Evolutionary conservation across 1,139 yeast species (phyloP).

Genomic region (Debaryomycetaceae sp.): DNA sequence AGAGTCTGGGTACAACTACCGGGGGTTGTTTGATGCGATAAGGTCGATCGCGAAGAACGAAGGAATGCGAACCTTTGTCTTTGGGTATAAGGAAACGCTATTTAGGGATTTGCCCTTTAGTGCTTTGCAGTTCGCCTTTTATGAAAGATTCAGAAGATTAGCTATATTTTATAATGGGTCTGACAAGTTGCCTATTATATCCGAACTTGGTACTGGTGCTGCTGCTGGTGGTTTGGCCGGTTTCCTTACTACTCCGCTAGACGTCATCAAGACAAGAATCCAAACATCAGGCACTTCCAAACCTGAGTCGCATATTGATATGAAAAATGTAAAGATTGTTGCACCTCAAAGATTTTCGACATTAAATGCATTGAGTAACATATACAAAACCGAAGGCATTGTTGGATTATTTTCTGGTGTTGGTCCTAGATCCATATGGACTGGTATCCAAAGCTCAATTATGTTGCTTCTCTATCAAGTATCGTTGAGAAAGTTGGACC

Average conservation of each 20-base stretch:
- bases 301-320: conserved; percentile 3
- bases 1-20: conserved; percentile 81
- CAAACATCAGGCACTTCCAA: conserved; percentile 54
- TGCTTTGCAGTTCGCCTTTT: conserved; percentile 93
- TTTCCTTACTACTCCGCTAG: conserved; percentile 74
- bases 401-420: conserved; percentile 87
- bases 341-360: conserved; percentile 49
- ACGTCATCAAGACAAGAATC: conserved; percentile 88
- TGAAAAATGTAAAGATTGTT: background rate
- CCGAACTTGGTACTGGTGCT: conserved; percentile 85
- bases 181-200: conserved; percentile 50
- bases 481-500: conserved; percentile 41
- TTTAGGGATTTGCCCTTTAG: conserved; percentile 91
- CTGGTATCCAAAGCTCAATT: conserved; percentile 90
- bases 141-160: conserved; percentile 72
- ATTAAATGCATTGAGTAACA: conserved; percentile 56
- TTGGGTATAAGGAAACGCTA: conserved; percentile 91
- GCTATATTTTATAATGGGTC: conserved; percentile 48
- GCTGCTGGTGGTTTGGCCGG: conserved; percentile 98
- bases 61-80: conserved; percentile 73
- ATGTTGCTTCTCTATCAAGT: conserved; percentile 86
- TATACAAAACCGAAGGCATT: conserved; percentile 73
- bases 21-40: conserved; percentile 66
- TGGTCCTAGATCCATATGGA: conserved; percentile 96
- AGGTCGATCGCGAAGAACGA: conserved; percentile 60